Conservation (phyloP, 805 yeast genomes). For the Aciculoconidium aculeatum region DNA sequence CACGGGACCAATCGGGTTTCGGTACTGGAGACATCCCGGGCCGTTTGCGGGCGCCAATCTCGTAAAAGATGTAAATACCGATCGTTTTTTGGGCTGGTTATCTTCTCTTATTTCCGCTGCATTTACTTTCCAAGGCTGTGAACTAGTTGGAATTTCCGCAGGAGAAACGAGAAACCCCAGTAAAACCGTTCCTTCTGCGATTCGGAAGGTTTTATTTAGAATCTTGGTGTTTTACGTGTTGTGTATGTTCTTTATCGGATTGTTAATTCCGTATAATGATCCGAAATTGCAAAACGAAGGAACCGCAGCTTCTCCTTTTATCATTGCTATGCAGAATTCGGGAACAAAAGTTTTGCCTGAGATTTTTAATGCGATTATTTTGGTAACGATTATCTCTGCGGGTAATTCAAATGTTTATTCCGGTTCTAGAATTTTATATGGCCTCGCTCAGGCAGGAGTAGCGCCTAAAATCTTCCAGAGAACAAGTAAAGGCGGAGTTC, state of each 20-base stretch:
- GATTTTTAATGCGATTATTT: constrained; percentile 66
- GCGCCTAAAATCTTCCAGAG: constrained; percentile 50
- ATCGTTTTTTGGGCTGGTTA: constrained; percentile 63
- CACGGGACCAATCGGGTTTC: constrained; percentile 68
- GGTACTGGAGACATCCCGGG: constrained; percentile 79
- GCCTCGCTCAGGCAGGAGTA: constrained; percentile 53
- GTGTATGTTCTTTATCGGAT: constrained; percentile 62
- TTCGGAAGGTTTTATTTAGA: constrained; percentile 62
- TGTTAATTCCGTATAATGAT: constrained; percentile 66
- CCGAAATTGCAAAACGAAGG: constrained; percentile 39
- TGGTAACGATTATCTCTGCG: constrained; percentile 67
- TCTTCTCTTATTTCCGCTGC: constrained; percentile 66
- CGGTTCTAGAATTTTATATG: constrained; percentile 62
- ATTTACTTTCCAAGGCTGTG: constrained; percentile 80
- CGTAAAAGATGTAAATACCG: constrained; percentile 44
- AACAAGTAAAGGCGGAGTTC: constrained; percentile 57
- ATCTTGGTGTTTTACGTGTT: constrained; percentile 60
- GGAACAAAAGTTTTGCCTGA: constrained; percentile 64
- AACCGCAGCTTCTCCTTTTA: constrained; percentile 60
- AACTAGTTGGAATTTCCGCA: constrained; percentile 67
- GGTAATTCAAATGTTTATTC: constrained; percentile 72
- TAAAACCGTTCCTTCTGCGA: constrained; percentile 66
- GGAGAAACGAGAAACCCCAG: constrained; percentile 71
- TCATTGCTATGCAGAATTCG: constrained; percentile 62
- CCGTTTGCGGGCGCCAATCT: constrained; percentile 65